Evolutionary conservation across 352 stramenopile species (phyloP).

Genomic region (Poterioochromonas sp.): DNA sequence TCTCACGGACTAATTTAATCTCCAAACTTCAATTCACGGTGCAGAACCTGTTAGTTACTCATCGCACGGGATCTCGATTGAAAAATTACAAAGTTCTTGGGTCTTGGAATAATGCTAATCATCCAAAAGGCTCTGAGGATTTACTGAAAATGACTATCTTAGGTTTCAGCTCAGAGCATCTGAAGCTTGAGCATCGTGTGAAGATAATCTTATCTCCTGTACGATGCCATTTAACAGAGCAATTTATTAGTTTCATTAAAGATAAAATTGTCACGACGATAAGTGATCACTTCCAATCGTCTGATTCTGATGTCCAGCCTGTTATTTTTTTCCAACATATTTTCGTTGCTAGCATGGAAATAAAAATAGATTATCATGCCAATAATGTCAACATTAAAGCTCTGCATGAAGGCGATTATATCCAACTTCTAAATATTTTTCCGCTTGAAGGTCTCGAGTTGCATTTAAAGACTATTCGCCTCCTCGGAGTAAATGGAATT

Average conservation of each 20-base stretch:
- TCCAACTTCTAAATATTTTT: slow-evolving; percentile 31
- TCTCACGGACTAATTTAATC: no score
- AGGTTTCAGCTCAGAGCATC: no score
- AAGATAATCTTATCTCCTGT: neutral
- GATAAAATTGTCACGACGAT: neutral
- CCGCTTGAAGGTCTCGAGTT: slow-evolving; percentile 22
- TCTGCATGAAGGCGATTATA: slow-evolving; percentile 21
- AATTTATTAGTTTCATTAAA: neutral
- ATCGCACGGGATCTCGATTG: no score
- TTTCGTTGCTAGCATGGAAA: neutral
- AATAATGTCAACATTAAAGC: neutral
- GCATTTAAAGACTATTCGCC: neutral
- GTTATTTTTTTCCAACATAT: slow-evolving; percentile 26
- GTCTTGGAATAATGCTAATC: no score
- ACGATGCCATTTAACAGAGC: neutral
- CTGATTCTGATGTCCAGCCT: no score
- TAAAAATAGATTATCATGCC: slow-evolving; percentile 33
- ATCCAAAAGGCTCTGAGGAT: no score
- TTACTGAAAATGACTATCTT: no score
- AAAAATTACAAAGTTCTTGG: no score
- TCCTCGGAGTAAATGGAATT: slow-evolving; percentile 21
- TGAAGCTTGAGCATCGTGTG: slow-evolving; percentile 8
- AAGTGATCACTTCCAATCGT: neutral
- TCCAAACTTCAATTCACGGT: no score
- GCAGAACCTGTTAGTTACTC: no score